Base-by-base conservation (phyloP, 2,329 filamentous ascomycete genomes). In the Penicillium sclerotiorum region DNA sequence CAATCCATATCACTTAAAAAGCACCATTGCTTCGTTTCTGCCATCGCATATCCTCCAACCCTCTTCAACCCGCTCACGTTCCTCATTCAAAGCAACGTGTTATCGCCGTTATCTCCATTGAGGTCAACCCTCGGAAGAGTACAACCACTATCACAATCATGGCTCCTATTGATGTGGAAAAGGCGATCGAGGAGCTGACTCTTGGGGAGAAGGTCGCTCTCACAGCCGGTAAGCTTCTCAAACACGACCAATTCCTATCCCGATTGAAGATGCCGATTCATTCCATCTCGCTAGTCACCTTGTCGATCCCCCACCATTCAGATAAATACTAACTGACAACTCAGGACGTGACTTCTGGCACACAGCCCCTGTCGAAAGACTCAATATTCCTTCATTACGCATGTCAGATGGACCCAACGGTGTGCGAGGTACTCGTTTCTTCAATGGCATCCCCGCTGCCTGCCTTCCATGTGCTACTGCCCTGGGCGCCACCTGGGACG, bases 401-500 rank as follows among this genome's bases (percentile, higher is more conserved):
- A 82, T 83, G 5, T 86, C 82, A 20, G 86, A 89, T 70, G 86
- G 86, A 1, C 86, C 86, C 2, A 88, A 88, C 66, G 86, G 86
- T 22, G 84, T 85, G 37, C 82, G 86, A 20, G 86, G 86, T 13
- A 84, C 82, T 2, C 80, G 84, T 15, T 88, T 87, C 65, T 86
- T 87, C 42, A 85, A 85, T 35, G 85, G 85, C 17, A 84, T 66
- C 9, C 64, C 89, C 76, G 88, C 89, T 32, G 89, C 89, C 15
- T 80, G 90, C 39, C 88, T 93, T 57, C 89, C 89, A 7, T 92
- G 88, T 58, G 88, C 88, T 48, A 84, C 90, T 48, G 90, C 87
- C 0, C 79, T 93, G 37, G 89, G 88, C 7, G 86, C 88, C 35
- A 90, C 89, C 27, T 94, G 88, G 87, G 89, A 93, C 63, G 79